Base-by-base conservation (phyloP, 352 stramenopile species). In the Aphanomyces euteiches region DNA sequence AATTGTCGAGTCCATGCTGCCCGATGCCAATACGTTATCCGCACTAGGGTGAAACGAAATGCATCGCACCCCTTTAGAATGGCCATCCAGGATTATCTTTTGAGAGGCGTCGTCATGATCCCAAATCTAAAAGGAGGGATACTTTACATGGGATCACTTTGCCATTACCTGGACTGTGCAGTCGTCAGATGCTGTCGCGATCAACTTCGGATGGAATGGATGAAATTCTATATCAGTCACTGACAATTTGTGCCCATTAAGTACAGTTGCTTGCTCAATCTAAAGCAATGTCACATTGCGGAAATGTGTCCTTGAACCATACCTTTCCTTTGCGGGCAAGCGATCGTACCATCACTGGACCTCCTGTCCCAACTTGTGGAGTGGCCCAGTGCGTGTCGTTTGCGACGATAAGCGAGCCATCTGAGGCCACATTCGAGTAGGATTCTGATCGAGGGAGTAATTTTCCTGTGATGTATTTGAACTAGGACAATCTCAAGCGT, bases 391-490 rank as follows among this genome's bases (percentile, higher is more conserved):
- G 85, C 19, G 70, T 77, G 34, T 74, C 66, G 56, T 85, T 94
- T 15, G 84, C 82, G 37, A 78, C 76, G 56, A 93, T 70, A 19
- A 86, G 73, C 54, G 78, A 81, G 72, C 7, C 73, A 66, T 63
- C 75, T 76, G 74, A 90, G 80, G 40, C 76, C 77, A 73, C 91
- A 76, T 64, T 80, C 54, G 57, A 89, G 84, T 36, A 81, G 58
- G 19, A 53, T 21, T 87, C 77, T 60, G 82, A 86, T n/a, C 86
- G 86, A 12, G 77, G 71, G 15, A 78, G 70, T 68, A 85, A 74
- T 65, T 80, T 83, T 13, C 84, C 86, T 43, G 88, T 85, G 21
- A 94, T 73, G 68, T 90, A 94, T 66, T 92, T 90, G 47, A 94
- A 73, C 72, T 85, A 56, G 10, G 58, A 5, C 17, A 41, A 67